Conservation (phyloP, 495 filamentous ascomycete species). For the Xylaria intraflava region DNA sequence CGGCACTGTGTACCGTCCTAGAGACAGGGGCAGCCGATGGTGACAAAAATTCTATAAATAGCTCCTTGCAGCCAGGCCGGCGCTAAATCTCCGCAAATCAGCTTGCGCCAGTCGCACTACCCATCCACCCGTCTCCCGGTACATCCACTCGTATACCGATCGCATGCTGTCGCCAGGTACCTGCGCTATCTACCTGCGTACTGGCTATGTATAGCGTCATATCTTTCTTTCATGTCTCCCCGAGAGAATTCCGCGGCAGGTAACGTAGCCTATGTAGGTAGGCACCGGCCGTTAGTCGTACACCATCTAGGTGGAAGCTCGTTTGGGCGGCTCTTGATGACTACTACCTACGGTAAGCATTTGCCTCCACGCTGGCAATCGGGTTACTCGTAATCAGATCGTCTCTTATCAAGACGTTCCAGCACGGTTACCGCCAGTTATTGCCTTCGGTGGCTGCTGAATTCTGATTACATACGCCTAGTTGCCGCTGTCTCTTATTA, state of each 20-base stretch:
- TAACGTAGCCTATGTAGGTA: no score
- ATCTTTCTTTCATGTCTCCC: no score
- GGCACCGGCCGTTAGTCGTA: no score
- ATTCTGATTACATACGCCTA: no score
- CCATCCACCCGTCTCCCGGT: no score
- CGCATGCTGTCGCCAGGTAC: no score
- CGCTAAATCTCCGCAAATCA: conserved; percentile 27
- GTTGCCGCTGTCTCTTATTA: no score
- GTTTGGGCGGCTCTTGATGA: conserved; percentile 7
- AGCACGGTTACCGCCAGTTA: not conserved
- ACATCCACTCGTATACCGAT: no score
- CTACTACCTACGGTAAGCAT: not conserved
- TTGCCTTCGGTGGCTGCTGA: not conserved
- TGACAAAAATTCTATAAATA: conserved; percentile 27
- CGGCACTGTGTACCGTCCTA: not conserved
- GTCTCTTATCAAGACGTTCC: not conserved
- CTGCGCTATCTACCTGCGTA: no score
- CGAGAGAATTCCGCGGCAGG: conserved; percentile 2
- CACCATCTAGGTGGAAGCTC: no score
- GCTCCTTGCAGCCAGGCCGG: conserved; percentile 24
- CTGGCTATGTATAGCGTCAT: conserved; percentile 26
- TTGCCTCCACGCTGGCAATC: no score
- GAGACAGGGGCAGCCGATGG: conserved; percentile 17
- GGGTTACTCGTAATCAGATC: not conserved
- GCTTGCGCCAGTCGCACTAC: conserved; percentile 17